Conservation (phyloP, 148 eudicot genomes). For the Linanthus parryae region DNA sequence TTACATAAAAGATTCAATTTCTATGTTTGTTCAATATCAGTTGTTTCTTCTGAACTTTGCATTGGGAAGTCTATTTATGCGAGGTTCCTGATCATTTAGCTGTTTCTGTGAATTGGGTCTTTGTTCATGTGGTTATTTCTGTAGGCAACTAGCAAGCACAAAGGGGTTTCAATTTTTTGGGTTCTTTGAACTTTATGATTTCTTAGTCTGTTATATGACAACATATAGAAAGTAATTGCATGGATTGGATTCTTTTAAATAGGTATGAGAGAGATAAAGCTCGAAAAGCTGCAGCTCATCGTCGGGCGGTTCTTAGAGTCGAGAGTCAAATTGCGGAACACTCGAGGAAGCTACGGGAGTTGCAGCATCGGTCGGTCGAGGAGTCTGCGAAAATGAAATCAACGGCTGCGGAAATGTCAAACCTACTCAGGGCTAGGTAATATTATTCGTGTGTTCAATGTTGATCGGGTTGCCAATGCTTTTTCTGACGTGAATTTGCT, state of each 20-base stretch:
- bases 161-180: no score
- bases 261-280: constrained; percentile 75
- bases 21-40: no score
- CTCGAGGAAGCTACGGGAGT: constrained; percentile 35
- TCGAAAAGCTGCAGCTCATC: constrained; percentile 43
- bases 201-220: background rate
- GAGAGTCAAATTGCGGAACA: constrained; percentile 58
- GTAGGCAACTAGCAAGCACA: no score
- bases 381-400: constrained; percentile 45
- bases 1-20: background rate
- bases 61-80: background rate
- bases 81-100: background rate
- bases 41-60: no score
- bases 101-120: background rate
- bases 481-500: no score
- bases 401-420: constrained; percentile 40
- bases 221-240: background rate
- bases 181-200: no score
- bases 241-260: constrained; percentile 6
- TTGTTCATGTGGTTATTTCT: no score
- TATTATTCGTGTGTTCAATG: background rate
- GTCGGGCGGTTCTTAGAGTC: constrained; percentile 56
- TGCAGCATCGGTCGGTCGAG: constrained; percentile 21
- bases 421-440: constrained; percentile 58
- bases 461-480: no score